These are phyloP conservation scores for Pseudocercospora vitis DNA, from an alignment of 2,329 filamentous ascomycete species.

Conservation along the genomic window DNA sequence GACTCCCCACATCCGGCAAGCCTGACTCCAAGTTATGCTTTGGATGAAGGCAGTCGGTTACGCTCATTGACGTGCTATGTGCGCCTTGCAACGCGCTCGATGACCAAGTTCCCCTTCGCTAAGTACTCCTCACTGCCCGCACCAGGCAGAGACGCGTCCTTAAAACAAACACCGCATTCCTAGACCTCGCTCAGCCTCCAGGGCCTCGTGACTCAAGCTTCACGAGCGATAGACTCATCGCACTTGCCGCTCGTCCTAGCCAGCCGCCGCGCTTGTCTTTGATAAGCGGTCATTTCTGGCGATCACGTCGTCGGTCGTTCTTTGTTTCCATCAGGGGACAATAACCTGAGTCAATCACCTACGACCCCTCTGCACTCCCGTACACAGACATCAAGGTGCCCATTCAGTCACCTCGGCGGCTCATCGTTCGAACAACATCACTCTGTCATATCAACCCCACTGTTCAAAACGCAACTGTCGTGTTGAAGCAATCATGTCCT, in stretches of 20 bases:
- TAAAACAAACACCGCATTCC: slow-evolving; percentile 11
- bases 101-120: slow-evolving; percentile 6
- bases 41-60: slow-evolving; percentile 21
- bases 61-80: slow-evolving; percentile 25
- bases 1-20: slow-evolving; percentile 19
- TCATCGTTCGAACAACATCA: slow-evolving; percentile 10
- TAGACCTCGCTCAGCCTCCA: slow-evolving; percentile 18
- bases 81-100: slow-evolving; percentile 16
- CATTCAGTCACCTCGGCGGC: slow-evolving; percentile 19
- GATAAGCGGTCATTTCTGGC: slow-evolving; percentile 16
- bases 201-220: slow-evolving; percentile 20
- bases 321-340: slow-evolving; percentile 5
- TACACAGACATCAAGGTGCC: slow-evolving; percentile 27
- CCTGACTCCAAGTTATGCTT: slow-evolving; percentile 9
- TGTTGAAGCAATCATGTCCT: slow-evolving; percentile 41
- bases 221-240: slow-evolving; percentile 13
- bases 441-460: slow-evolving; percentile 6
- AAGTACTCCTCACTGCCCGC: neutral
- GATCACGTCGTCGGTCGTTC: slow-evolving; percentile 20
- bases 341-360: slow-evolving; percentile 14
- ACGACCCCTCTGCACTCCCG: slow-evolving; percentile 9
- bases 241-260: slow-evolving; percentile 14
- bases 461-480: slow-evolving; percentile 10
- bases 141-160: slow-evolving; percentile 7
- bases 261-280: slow-evolving; percentile 22